phyloP scores from a whole-genome alignment of 176 grass and related monocot species.

The barley (Hordeum vulgare) region DNA sequence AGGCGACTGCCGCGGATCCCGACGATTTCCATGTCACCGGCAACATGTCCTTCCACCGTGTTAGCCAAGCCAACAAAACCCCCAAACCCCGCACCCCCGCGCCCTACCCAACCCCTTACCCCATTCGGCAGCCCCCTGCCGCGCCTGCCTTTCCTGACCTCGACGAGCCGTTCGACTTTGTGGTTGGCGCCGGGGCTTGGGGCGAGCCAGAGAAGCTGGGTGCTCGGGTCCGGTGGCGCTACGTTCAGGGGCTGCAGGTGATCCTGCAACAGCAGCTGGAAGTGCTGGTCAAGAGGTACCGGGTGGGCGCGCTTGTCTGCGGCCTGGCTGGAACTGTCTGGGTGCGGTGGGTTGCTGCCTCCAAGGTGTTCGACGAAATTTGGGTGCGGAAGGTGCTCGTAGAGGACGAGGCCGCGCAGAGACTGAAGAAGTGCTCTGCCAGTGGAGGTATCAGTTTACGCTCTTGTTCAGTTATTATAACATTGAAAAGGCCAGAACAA shows the following conservation, averaged over 20 bases:
- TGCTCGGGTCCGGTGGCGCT: constrained; percentile 31
- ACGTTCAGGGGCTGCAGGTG: constrained; percentile 67
- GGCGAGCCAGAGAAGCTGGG: constrained; percentile 28
- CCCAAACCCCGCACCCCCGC: constrained; percentile 8
- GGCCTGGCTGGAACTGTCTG: constrained; percentile 47
- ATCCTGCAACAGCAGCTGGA: constrained; percentile 68
- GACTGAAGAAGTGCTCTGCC: background rate
- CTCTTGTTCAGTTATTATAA: background rate
- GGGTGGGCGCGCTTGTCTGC: constrained; percentile 53
- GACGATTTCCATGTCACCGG: background rate
- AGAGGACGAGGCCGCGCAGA: background rate
- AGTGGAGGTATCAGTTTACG: constrained; percentile 3
- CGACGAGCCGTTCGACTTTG: constrained; percentile 43
- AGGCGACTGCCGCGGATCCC: constrained; percentile 37
- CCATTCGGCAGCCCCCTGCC: background rate
- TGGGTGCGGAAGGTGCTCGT: constrained; percentile 42
- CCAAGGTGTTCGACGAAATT: constrained; percentile 55
- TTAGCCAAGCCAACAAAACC: constrained; percentile 12
- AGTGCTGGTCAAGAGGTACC: constrained; percentile 57
- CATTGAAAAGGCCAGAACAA: background rate
- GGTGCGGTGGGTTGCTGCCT: constrained; percentile 43
- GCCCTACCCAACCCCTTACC: constrained; percentile 3
- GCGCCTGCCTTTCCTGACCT: background rate
- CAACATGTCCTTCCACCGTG: constrained; percentile 1
- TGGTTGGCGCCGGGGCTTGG: background rate